A percentile compares a stretch with the other conserved stretches of the same genome.
Evolutionary conservation across 2,329 filamentous ascomycete genomes (phyloP).

Genomic region (Penicillium sp.): DNA sequence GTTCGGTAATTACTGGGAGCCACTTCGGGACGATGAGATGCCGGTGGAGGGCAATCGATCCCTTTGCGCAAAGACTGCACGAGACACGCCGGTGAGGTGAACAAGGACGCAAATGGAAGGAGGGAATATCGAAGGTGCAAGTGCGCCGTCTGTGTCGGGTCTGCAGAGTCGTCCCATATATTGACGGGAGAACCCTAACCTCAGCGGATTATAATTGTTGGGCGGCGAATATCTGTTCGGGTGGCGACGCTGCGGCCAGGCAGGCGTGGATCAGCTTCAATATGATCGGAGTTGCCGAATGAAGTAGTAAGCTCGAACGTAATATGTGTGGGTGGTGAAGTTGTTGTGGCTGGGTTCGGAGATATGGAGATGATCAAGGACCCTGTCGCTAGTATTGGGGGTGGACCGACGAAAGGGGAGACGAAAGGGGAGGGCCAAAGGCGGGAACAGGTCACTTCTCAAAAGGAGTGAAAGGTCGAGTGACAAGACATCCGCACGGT

Average conservation of each 20-base stretch:
- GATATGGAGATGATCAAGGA: background rate
- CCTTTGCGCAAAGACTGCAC: too few relatives aligned
- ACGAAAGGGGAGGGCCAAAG: background rate
- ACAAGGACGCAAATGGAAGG: too few relatives aligned
- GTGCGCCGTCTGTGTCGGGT: too few relatives aligned
- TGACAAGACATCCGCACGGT: too few relatives aligned
- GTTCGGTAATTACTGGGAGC: too few relatives aligned
- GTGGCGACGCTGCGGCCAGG: constrained; percentile 29
- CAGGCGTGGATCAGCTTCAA: constrained; percentile 14
- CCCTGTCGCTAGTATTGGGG: constrained; percentile 16
- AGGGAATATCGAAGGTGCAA: too few relatives aligned
- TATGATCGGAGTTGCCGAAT: constrained; percentile 8
- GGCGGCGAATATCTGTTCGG: constrained; percentile 13
- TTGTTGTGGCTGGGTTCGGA: background rate
- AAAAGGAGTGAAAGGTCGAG: background rate
- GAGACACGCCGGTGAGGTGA: too few relatives aligned
- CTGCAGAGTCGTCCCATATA: constrained; percentile 4
- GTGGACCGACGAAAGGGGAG: constrained; percentile 1
- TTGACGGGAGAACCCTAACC: constrained; percentile 14
- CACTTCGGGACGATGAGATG: too few relatives aligned
- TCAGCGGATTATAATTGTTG: constrained; percentile 15
- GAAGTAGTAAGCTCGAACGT: constrained; percentile 14
- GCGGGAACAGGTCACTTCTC: constrained; percentile 14
- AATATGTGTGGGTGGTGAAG: constrained; percentile 3
- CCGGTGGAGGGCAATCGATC: too few relatives aligned